Percentiles rank a stretch among this genome's conserved stretches.
Evolutionary conservation across 768 basidiomycete genomes (phyloP).

Genomic region (Mycena filopes): DNA sequence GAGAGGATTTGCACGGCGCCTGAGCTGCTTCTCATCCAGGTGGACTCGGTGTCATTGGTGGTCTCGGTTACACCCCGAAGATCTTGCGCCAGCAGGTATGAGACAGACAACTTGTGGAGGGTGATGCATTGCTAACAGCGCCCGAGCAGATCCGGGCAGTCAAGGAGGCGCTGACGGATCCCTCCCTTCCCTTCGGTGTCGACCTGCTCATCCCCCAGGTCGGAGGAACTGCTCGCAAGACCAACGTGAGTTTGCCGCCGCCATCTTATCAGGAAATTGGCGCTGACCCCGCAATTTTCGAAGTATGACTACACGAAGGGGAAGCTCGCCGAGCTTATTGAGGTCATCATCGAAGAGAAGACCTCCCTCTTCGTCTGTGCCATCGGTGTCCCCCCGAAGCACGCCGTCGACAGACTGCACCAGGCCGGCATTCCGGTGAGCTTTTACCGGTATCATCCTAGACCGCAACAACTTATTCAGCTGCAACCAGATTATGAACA

Average conservation of each 20-base stretch:
- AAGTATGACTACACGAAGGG: slow-evolving; percentile 85
- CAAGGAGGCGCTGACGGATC: slow-evolving; percentile 79
- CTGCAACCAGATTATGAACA: slow-evolving; percentile 46
- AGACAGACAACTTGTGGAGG: no score
- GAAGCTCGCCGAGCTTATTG: slow-evolving; percentile 49
- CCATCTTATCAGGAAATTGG: slow-evolving; percentile 9
- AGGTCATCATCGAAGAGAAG: slow-evolving; percentile 95
- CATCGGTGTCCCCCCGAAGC: slow-evolving; percentile 86
- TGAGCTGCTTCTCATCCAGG: slow-evolving; percentile 76
- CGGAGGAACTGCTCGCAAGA: slow-evolving; percentile 93
- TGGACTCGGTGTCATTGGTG: slow-evolving; percentile 94
- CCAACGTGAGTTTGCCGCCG: slow-evolving; percentile 69
- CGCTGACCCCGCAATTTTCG: neutral
- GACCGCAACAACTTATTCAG: neutral
- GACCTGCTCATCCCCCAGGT: slow-evolving; percentile 91
- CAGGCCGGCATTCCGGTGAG: slow-evolving; percentile 79
- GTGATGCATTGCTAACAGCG: slow-evolving; percentile 34
- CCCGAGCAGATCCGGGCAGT: slow-evolving; percentile 71
- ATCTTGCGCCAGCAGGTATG: slow-evolving; percentile 81
- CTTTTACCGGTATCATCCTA: neutral
- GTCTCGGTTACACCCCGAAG: slow-evolving; percentile 88
- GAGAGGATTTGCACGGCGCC: slow-evolving; percentile 29
- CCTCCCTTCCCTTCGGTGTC: slow-evolving; percentile 89
- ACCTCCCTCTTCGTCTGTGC: slow-evolving; percentile 91
- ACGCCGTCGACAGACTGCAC: slow-evolving; percentile 86